A percentile compares a stretch with the other conserved stretches of the same genome.
Conservation (phyloP, 1,284 basidiomycete genomes). For the Exobasidium rhododendri region DNA sequence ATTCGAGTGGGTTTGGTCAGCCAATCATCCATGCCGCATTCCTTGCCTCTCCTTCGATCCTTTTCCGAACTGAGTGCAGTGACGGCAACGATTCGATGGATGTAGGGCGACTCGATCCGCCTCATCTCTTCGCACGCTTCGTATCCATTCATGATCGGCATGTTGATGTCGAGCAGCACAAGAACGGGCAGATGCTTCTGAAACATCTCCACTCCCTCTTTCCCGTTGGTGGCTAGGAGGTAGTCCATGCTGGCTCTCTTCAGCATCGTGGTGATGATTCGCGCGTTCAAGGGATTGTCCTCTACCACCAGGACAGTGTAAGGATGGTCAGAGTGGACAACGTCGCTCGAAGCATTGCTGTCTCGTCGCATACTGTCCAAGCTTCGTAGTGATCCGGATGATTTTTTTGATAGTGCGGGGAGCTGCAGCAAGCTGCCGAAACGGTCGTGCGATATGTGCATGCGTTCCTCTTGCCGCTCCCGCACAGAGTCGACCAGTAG, state of each 20-base stretch:
- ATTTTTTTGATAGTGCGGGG: not conserved
- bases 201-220: slow-evolving; percentile 35
- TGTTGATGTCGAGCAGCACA: slow-evolving; percentile 46
- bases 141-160: slow-evolving; percentile 47
- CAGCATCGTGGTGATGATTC: slow-evolving; percentile 36
- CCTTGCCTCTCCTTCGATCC: slow-evolving; percentile 26
- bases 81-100: slow-evolving; percentile 32
- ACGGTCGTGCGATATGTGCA: too few species aligned
- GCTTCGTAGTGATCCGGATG: not conserved
- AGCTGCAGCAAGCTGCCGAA: not conserved
- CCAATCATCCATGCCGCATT: slow-evolving; percentile 40
- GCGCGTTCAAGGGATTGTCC: slow-evolving; percentile 45
- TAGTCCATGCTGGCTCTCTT: slow-evolving; percentile 30
- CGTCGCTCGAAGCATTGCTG: not conserved
- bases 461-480: not conserved
- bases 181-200: slow-evolving; percentile 22
- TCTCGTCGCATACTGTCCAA: not conserved
- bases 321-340: not conserved
- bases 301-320: slow-evolving; percentile 44
- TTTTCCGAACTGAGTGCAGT: slow-evolving; percentile 27
- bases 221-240: slow-evolving; percentile 34
- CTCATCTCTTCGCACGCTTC: slow-evolving; percentile 38
- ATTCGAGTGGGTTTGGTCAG: slow-evolving; percentile 26
- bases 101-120: slow-evolving; percentile 19
- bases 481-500: not conserved